These are phyloP conservation scores for Ammopiptanthus mongolicus DNA, from an alignment of 306 rosid species.

Conservation along the genomic window DNA sequence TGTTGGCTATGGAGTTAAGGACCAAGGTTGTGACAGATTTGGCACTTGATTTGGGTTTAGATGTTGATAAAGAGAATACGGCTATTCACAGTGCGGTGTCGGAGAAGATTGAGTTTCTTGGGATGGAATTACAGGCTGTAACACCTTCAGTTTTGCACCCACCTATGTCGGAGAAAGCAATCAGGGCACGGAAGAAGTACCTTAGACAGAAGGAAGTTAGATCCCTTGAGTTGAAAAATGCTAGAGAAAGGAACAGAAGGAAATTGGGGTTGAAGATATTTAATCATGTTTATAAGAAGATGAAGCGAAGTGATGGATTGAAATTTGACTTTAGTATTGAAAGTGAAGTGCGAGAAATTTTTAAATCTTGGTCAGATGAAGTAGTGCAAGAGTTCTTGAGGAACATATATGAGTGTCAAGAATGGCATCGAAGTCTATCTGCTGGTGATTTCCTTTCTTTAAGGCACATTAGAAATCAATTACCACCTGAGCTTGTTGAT, in stretches of 20 bases:
- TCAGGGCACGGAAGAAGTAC: constrained; percentile 80
- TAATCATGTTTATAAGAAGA: constrained; percentile 64
- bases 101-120: constrained; percentile 75
- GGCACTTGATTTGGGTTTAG: constrained; percentile 58
- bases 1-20: constrained; percentile 60
- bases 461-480: constrained; percentile 66
- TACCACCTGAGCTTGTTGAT: constrained; percentile 67
- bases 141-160: constrained; percentile 61
- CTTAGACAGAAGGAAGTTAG: constrained; percentile 86
- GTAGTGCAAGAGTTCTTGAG: constrained; percentile 55
- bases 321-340: constrained; percentile 62
- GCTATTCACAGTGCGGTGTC: constrained; percentile 81
- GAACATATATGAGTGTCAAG: constrained; percentile 60
- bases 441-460: constrained; percentile 74
- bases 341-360: constrained; percentile 52
- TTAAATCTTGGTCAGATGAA: constrained; percentile 73
- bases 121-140: constrained; percentile 84
- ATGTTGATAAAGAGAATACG: constrained; percentile 51
- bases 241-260: constrained; percentile 81
- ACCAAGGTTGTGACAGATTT: constrained; percentile 43
- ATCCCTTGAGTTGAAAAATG: constrained; percentile 64
- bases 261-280: constrained; percentile 68
- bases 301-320: constrained; percentile 45
- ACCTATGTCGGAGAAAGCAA: constrained; percentile 74
- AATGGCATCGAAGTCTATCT: constrained; percentile 62